Evolutionary conservation across 2,329 filamentous ascomycete species (phyloP), one percentile per base, ranked within the genome.

Genomic region (Stagonosporopsis tanaceti): DNA sequence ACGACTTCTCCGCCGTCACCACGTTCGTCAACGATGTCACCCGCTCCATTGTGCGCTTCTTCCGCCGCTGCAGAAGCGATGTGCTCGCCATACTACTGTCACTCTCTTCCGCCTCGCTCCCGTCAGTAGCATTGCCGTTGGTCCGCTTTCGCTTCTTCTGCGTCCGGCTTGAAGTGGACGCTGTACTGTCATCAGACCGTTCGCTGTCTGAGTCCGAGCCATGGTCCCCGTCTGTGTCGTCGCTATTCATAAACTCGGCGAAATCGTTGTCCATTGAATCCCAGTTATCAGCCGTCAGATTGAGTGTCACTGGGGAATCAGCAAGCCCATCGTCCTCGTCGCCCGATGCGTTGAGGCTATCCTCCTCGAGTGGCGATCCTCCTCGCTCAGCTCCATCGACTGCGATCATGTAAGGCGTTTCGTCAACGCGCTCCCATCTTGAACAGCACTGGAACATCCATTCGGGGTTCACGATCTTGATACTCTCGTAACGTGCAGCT

Each of bases 381-480:
- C 69, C 64, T 24, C 68, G 69, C 40, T 92, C 89, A 17, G 88
- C 85, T 0, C 89, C 87, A 48, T 92, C 88, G 2, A 93, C 83
- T n/a, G 89, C 83, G 44, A 96, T 84, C n/a, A 90, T 80, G 70
- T 94, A 97, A 0, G 89, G 88, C 2, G 82, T 82, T 74, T 97
- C 93, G 53, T 95, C 88, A 11, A 96, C 81, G 54, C 86, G 88
- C 61, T 85, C 82, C 95, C 95, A 99, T 73, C 90, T 89, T 25
- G 87, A 89, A 62, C 98, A 87, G 53, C 89, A 96, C 65, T 93
- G 90, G 30, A 89, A 84, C 28, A 99, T 86, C 95, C 95, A 99
- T 68, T 92, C 87, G 50, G 93, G 90, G 66, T 89, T 93, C 45
- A 99, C 95, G 57, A 99, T 96, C 74, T 93, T 93, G 76, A 98